Evolutionary conservation across 2,329 filamentous ascomycete species (phyloP).

Genomic region (Cyanodermella asteris): DNA sequence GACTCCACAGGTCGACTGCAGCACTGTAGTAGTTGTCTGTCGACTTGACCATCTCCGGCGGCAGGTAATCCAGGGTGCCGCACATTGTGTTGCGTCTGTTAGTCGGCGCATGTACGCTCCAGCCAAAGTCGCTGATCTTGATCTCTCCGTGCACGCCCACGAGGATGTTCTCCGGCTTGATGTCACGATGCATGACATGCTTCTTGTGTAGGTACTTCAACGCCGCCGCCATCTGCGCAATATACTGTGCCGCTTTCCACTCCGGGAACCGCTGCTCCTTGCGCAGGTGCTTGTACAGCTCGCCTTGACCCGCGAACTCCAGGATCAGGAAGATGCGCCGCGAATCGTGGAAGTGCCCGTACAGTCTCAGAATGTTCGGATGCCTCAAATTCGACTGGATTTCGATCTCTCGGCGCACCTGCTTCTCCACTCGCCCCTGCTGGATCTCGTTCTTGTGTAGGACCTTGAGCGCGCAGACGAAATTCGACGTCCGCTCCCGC

Average conservation of each 20-base stretch:
- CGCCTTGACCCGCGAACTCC: conserved; percentile 67
- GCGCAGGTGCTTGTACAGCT: conserved; percentile 70
- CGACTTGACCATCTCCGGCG: conserved; percentile 86
- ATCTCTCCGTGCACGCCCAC: conserved; percentile 94
- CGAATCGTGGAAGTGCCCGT: conserved; percentile 73
- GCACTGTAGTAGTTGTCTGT: conserved; percentile 80
- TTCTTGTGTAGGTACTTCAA: conserved; percentile 85
- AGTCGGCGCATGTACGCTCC: conserved; percentile 94
- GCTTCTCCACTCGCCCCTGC: conserved; percentile 64
- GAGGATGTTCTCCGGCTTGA: conserved; percentile 94
- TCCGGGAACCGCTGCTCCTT: conserved; percentile 63
- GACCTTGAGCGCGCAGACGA: conserved; percentile 72
- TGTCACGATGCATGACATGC: conserved; percentile 91
- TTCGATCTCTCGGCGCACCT: conserved; percentile 70
- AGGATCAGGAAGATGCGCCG: conserved; percentile 75
- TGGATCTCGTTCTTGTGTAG: conserved; percentile 67
- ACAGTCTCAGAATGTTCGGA: conserved; percentile 65
- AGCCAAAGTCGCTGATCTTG: conserved; percentile 96
- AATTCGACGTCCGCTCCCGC: conserved; percentile 54
- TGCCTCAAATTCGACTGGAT: conserved; percentile 75
- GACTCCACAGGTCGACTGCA: conserved; percentile 89
- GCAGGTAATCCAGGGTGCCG: conserved; percentile 89
- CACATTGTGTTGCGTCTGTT: conserved; percentile 88
- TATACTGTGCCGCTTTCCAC: conserved; percentile 69
- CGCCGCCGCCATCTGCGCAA: conserved; percentile 78